Base-by-base conservation (phyloP, 164 flowering plant genomes). In the Vitis rotundifolia region DNA sequence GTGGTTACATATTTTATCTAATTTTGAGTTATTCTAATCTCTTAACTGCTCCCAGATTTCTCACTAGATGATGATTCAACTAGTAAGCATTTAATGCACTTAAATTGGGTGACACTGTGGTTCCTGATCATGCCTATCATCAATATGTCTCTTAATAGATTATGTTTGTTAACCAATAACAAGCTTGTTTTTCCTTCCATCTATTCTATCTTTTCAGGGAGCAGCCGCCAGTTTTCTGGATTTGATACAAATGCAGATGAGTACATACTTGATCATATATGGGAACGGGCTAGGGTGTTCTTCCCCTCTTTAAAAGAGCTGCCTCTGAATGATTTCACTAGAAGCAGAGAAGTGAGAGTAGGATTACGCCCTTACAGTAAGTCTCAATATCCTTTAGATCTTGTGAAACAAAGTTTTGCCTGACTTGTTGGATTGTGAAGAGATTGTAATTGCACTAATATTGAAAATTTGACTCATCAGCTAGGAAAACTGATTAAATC, bases 301-400 rank as follows among this genome's bases (percentile, higher is more conserved):
- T 89, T 92, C 78, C 98, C 98, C 37, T 59, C 75, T 63, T 53
- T 95, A 68, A 87, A 71, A 78, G 80, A 81, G 53, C 50, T 76
- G 15, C 49, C 81, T 8, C 80, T 87, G 7, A 26, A 51, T 63
- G 86, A 84, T 58, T 68, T 91, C 52, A 69, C 66, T 8, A 63
- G 76, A 59, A 76, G 70, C 61, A 71, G 85, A 67, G 83, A 85
- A 82, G 87, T 90, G 70, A 85, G 97, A 81, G 73, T 91, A 37
- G 99, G 99, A 44, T 75, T 90, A 65, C 92, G 99, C 68, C 98
- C 99, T 71, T 95, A 88, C 71, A 88, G 98, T 94, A 79, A 86
- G 96, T 85, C 19, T 26, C 9, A 8, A 64, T 50, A 22, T 69
- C 57, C 26, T 54, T 49, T 50, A 5, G 53, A 28, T 11, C 15